These are phyloP conservation scores for Atalantia buxifolia DNA, from an alignment of 345 rosid genomes.

Conservation along the genomic window DNA sequence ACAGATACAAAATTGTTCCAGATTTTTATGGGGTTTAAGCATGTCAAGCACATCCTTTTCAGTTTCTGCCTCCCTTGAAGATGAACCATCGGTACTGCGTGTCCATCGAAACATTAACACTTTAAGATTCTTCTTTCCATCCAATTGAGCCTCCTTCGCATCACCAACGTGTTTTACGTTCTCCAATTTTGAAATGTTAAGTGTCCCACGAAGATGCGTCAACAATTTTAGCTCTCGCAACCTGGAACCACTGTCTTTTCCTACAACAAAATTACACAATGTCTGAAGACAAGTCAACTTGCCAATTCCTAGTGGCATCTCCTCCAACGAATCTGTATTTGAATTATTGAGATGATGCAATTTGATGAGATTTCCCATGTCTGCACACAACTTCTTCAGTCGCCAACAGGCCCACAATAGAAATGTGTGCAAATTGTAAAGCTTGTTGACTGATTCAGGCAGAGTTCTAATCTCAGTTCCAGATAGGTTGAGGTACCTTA, in stretches of 20 bases:
- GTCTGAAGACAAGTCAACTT: not conserved
- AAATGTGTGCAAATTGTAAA: not conserved
- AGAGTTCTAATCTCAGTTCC: not conserved
- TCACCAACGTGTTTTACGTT: not conserved
- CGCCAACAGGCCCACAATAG: not conserved
- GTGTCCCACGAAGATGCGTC: not conserved
- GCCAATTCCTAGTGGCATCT: constrained; percentile 1
- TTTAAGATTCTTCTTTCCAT: constrained; percentile 24
- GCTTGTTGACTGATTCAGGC: not conserved
- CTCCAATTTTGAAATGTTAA: not conserved
- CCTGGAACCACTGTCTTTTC: not conserved
- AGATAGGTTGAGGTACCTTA: constrained; percentile 11
- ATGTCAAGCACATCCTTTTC: too few relatives aligned
- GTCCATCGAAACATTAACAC: constrained; percentile 12
- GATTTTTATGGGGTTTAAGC: too few relatives aligned
- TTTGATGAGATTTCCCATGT: not conserved
- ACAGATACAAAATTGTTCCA: too few relatives aligned
- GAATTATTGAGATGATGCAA: not conserved
- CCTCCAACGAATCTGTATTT: not conserved
- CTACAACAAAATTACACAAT: not conserved
- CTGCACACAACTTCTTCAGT: not conserved
- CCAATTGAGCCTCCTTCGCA: constrained; percentile 24
- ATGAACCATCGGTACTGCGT: too few relatives aligned
- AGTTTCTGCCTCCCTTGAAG: too few relatives aligned
- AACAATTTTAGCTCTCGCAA: not conserved